phyloP scores from a whole-genome alignment of 768 basidiomycete species.

The Lactarius trivialis region DNA sequence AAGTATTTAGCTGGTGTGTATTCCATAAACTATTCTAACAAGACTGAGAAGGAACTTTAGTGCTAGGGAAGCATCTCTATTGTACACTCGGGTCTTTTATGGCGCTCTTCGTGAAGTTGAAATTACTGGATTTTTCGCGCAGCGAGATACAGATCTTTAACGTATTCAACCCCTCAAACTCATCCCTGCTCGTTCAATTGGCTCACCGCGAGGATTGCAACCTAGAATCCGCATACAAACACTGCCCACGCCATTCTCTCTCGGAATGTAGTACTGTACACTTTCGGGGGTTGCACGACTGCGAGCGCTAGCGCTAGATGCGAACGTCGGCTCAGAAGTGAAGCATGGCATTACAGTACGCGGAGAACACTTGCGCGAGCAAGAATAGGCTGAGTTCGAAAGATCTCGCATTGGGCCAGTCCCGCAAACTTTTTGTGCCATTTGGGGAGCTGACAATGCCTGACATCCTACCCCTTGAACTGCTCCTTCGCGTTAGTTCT shows the following conservation, averaged over 20 bases:
- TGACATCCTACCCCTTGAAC: constrained; percentile 68
- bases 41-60: not conserved
- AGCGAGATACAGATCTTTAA: constrained; percentile 1
- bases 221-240: constrained; percentile 57
- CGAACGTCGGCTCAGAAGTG: not conserved
- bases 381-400: constrained; percentile 50
- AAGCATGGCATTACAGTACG: not conserved
- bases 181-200: not conserved
- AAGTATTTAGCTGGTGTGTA: constrained; percentile 8
- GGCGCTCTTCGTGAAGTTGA: not conserved
- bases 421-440: constrained; percentile 69
- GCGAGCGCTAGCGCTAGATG: constrained; percentile 66
- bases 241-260: constrained; percentile 58
- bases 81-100: not conserved
- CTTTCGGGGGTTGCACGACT: constrained; percentile 61
- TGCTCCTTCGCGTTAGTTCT: constrained; percentile 26
- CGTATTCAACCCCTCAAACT: not conserved
- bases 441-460: constrained; percentile 58
- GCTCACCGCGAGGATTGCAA: constrained; percentile 33
- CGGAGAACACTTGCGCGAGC: constrained; percentile 45
- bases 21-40: not conserved
- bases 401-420: constrained; percentile 24
- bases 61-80: too few relatives aligned
- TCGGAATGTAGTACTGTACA: constrained; percentile 64
- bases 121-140: not conserved